Evolutionary conservation across 305 asterid genomes (phyloP).

Genomic region (Fraxinus latifolia): DNA sequence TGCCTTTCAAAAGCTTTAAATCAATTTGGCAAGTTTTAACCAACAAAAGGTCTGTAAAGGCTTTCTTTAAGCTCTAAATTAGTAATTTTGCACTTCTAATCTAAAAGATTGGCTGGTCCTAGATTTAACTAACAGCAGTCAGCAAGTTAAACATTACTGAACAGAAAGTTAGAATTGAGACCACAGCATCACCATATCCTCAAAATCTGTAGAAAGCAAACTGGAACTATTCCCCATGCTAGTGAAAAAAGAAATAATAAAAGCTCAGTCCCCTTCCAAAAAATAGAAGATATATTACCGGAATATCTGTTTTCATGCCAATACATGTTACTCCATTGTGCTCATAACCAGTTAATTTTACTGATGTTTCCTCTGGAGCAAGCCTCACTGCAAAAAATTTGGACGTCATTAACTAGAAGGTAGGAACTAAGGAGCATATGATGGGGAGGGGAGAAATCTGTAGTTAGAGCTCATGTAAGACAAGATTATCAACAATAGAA

Average conservation of each 20-base stretch:
- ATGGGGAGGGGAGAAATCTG: neutral
- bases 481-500: neutral
- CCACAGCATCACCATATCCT: neutral
- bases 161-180: constrained; percentile 5
- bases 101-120: neutral
- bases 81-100: neutral
- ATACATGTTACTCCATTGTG: constrained; percentile 86
- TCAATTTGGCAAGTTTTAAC: neutral
- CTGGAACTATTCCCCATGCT: constrained; percentile 18
- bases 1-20: neutral
- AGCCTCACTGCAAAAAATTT: constrained; percentile 68
- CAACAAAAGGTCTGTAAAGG: neutral
- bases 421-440: neutral
- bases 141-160: neutral
- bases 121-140: constrained; percentile 11
- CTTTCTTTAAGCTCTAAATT: constrained; percentile 2
- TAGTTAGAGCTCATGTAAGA: neutral
- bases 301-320: constrained; percentile 86
- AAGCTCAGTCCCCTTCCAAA: constrained; percentile 5
- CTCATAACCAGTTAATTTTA: constrained; percentile 65
- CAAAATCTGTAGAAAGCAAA: neutral
- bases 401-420: constrained; percentile 21
- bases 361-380: constrained; percentile 78
- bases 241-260: neutral
- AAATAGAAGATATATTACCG: constrained; percentile 43